Percentiles rank a stretch among this genome's conserved stretches.
These are phyloP conservation scores for Ceratobasidium sp. DNA, from an alignment of 1,284 basidiomycete genomes.

Conservation along the genomic window DNA sequence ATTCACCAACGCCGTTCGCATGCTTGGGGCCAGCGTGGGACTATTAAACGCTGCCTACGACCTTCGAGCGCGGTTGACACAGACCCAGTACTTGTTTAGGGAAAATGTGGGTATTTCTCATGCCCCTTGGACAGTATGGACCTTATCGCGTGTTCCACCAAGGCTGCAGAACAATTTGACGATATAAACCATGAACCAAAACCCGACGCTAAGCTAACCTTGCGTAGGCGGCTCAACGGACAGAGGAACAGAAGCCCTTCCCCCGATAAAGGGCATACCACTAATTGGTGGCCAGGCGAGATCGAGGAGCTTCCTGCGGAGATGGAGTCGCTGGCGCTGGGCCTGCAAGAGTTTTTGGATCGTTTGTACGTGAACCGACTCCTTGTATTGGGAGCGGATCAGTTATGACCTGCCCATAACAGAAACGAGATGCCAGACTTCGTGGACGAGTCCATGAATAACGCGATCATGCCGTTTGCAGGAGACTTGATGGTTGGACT, in stretches of 20 bases:
- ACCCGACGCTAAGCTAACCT: constrained; percentile 23
- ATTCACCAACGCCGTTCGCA: constrained; percentile 48
- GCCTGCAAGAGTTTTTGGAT: constrained; percentile 70
- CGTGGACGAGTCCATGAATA: constrained; percentile 71
- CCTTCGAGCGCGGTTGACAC: constrained; percentile 46
- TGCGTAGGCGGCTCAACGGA: constrained; percentile 40
- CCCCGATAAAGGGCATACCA: not conserved
- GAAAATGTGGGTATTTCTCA: constrained; percentile 44
- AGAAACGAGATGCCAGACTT: constrained; percentile 53
- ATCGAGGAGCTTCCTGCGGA: constrained; percentile 72
- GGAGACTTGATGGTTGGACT: constrained; percentile 69
- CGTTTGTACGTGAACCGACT: constrained; percentile 61
- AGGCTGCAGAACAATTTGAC: constrained; percentile 39
- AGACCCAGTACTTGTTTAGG: constrained; percentile 48
- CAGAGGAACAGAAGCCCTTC: not conserved
- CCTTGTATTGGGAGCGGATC: no score
- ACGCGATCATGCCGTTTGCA: constrained; percentile 71
- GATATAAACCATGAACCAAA: constrained; percentile 12
- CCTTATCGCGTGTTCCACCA: constrained; percentile 4
- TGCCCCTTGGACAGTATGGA: not conserved
- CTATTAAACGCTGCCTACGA: constrained; percentile 46
- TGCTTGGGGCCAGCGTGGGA: constrained; percentile 47
- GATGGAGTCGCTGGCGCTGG: constrained; percentile 66
- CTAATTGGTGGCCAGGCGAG: constrained; percentile 55
- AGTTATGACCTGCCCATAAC: not conserved